These are phyloP conservation scores for Nothomitra cinnamomea DNA, from an alignment of 2,329 filamentous ascomycete genomes.

Conservation along the genomic window DNA sequence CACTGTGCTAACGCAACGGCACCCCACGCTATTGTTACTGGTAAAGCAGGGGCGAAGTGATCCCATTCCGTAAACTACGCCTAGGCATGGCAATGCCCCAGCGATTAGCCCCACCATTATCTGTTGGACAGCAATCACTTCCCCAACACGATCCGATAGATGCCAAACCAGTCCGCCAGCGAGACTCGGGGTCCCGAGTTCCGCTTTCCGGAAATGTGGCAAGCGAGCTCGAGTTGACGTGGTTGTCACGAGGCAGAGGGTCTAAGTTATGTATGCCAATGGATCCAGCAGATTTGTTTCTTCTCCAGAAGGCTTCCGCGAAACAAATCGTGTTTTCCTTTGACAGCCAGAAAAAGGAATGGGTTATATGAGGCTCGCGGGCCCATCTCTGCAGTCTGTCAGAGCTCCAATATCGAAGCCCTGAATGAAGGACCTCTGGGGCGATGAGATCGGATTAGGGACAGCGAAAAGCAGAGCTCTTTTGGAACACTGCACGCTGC, in stretches of 20 bases:
- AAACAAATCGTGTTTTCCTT: no score
- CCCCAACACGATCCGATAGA: not conserved
- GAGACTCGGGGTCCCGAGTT: not conserved
- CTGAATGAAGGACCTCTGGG: not conserved
- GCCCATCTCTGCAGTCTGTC: no score
- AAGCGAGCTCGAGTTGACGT: no score
- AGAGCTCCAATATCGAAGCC: no score
- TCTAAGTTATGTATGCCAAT: no score
- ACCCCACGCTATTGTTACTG: not conserved
- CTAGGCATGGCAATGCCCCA: not conserved
- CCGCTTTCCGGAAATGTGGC: not conserved
- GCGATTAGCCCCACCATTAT: not conserved
- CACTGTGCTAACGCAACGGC: no score
- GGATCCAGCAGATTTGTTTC: no score
- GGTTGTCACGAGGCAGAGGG: no score
- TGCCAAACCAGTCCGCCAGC: not conserved
- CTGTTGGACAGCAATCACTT: not conserved
- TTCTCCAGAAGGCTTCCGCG: no score
- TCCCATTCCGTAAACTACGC: not conserved
- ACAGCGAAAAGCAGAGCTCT: not conserved
- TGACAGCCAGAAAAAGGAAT: no score
- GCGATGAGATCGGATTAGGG: not conserved
- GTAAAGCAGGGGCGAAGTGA: not conserved
- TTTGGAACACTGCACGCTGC: not conserved
- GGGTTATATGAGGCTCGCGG: no score